Evolutionary conservation across 768 basidiomycete genomes (phyloP).

Genomic region (Termitomyces sp.): DNA sequence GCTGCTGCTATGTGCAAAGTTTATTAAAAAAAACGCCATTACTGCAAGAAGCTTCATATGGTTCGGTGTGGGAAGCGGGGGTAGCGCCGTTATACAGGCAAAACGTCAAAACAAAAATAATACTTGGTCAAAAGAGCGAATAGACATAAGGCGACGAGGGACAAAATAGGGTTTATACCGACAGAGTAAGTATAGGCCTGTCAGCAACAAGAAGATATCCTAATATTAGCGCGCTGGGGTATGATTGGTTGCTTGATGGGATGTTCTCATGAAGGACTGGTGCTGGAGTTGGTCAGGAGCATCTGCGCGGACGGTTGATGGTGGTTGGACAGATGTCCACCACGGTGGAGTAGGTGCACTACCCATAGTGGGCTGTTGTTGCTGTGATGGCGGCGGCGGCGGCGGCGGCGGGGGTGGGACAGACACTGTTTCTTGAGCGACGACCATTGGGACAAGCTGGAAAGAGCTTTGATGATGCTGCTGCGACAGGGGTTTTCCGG

Average conservation of each 20-base stretch:
- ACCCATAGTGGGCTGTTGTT: slow-evolving; percentile 11
- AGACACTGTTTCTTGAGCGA: slow-evolving; percentile 3
- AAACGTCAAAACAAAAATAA: neutral
- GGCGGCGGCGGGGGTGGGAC: slow-evolving; percentile 17
- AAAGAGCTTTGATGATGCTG: slow-evolving; percentile 55
- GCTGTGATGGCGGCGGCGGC: slow-evolving; percentile 14
- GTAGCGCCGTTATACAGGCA: slow-evolving; percentile 15
- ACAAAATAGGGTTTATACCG: slow-evolving; percentile 4
- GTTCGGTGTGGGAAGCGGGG: neutral
- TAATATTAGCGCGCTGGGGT: slow-evolving; percentile 19
- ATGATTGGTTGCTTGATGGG: slow-evolving; percentile 20
- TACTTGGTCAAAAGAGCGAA: neutral
- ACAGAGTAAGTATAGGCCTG: slow-evolving; percentile 5
- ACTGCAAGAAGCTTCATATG: slow-evolving; percentile 9
- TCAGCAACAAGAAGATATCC: slow-evolving; percentile 12
- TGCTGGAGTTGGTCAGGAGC: slow-evolving; percentile 29
- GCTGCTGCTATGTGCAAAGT: slow-evolving; percentile 6
- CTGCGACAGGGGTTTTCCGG: slow-evolving; percentile 23
- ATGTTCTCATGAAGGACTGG: slow-evolving; percentile 30
- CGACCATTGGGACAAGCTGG: slow-evolving; percentile 39
- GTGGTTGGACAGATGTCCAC: slow-evolving; percentile 16
- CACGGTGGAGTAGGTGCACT: slow-evolving; percentile 24
- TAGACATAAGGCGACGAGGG: neutral
- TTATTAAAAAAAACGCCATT: neutral
- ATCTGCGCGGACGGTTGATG: slow-evolving; percentile 17